Conservation (phyloP, 2,329 filamentous ascomycete genomes). For the Ceratocystis alfenasii region DNA sequence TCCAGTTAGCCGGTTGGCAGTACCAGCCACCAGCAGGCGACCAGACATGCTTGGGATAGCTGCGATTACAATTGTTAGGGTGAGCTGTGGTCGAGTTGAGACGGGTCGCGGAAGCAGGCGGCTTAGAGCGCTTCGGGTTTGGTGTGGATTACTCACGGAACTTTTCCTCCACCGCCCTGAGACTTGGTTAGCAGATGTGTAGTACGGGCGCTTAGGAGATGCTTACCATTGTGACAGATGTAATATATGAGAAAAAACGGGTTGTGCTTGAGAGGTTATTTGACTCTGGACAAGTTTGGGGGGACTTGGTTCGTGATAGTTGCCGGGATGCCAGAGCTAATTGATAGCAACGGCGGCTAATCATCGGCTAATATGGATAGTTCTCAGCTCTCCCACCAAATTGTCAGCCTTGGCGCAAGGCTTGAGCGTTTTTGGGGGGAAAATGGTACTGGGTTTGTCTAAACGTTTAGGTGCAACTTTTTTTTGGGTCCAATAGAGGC, state of each 20-base stretch:
- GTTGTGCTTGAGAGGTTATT: not conserved
- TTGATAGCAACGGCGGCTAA: conserved; percentile 14
- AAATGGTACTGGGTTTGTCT: too few species aligned
- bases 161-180: conserved; percentile 18
- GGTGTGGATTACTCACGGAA: conserved; percentile 18
- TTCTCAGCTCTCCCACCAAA: not conserved
- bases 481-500: conserved; percentile 12
- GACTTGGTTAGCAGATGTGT: not conserved
- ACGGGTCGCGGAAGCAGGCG: not conserved
- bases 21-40: conserved; percentile 98
- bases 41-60: conserved; percentile 99
- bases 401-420: conserved; percentile 13
- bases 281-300: not conserved
- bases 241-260: not conserved
- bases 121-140: not conserved
- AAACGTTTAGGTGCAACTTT: not conserved
- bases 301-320: not conserved
- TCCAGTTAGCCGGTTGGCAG: conserved; percentile 88
- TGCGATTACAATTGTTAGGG: conserved; percentile 30
- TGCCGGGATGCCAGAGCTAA: conserved; percentile 2
- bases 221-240: conserved; percentile 6
- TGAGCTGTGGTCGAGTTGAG: not conserved
- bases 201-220: not conserved
- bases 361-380: not conserved
- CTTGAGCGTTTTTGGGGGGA: conserved; percentile 7